Evolutionary conservation across 768 basidiomycete species (phyloP), one percentile per base, ranked within the genome.

Genomic region (Hirschioporus abietinus): DNA sequence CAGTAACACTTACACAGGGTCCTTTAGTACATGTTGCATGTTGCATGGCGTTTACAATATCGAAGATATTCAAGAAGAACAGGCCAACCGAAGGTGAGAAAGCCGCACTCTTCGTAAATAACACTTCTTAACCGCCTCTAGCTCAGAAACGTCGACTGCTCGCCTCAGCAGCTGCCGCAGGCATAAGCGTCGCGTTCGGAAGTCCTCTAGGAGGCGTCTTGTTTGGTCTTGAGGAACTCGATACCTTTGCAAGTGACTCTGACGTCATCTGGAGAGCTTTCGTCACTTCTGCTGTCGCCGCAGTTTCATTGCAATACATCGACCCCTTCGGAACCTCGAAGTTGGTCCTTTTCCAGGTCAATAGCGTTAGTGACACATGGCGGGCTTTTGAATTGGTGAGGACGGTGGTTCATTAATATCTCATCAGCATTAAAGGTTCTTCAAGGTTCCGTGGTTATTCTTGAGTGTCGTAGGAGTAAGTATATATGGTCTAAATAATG

Each of bases 241-340:
- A 89, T 69, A 84, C 86, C 1, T 88, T 89, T 72, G 83, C 87
- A 20, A 86, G 84, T 70, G 88, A 89, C 67, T 87, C 88, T 1
- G 91, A 93, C 69, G 89, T 91, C 30, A 86, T 91, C 83, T 91
- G 89, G 90, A 82, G 87, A 66, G 92, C 89, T n/a, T 96, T 96
- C 73, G 93, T 93, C 65, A 93, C 92, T 18, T 93, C 92, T 7
- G 91, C 89, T 63, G 84, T 95, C 64, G 94, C 94, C 0, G 92
- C 93, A 0, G 86, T 93, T n/a, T 83, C 90, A 0, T 76, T 96
- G 64, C 91, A 93, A 74, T 88, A 89, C 75, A 83, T 95, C 61
- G 89, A 95, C 72, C 94, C 94, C 0, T 95, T 95, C 74, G 88
- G 89, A 35, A 93, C 90, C 15, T 87, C 90, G 24, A 93, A 93